A percentile compares a stretch with the other conserved stretches of the same genome.
These are phyloP conservation scores for Lepidopterella palustris DNA, from an alignment of 495 filamentous ascomycete species.

Conservation along the genomic window DNA sequence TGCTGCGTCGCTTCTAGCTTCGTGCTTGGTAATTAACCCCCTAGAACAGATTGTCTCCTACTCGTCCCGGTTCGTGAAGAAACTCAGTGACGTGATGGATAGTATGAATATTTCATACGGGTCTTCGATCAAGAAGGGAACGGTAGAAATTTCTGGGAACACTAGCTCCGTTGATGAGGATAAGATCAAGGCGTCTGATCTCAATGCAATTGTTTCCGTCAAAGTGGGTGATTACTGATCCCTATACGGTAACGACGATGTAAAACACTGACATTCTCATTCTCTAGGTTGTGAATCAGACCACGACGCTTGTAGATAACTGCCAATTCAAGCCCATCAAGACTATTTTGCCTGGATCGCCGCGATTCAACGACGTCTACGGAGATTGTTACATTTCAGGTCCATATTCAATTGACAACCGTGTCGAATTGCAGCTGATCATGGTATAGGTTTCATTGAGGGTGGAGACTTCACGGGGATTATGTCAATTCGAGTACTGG, in stretches of 20 bases:
- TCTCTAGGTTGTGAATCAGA: neutral
- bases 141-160: constrained; percentile 25
- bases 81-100: constrained; percentile 29
- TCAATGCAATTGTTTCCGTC: constrained; percentile 30
- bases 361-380: constrained; percentile 25
- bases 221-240: constrained; percentile 1
- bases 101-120: constrained; percentile 26
- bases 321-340: neutral
- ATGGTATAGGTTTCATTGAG: constrained; percentile 23
- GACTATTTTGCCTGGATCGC: neutral
- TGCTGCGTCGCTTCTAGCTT: neutral
- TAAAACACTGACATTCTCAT: neutral
- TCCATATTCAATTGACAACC: neutral
- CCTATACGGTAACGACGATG: too few relatives aligned
- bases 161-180: constrained; percentile 25
- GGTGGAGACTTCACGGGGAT: constrained; percentile 30
- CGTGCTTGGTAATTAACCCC: neutral
- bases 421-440: neutral
- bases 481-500: constrained; percentile 25
- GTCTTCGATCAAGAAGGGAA: constrained; percentile 28
- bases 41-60: constrained; percentile 23
- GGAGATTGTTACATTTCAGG: constrained; percentile 33
- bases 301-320: neutral
- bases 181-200: constrained; percentile 29
- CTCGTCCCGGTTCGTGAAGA: constrained; percentile 24